These are phyloP conservation scores for Puccinia brachypodii DNA, from an alignment of 1,284 basidiomycete species.

Conservation along the genomic window DNA sequence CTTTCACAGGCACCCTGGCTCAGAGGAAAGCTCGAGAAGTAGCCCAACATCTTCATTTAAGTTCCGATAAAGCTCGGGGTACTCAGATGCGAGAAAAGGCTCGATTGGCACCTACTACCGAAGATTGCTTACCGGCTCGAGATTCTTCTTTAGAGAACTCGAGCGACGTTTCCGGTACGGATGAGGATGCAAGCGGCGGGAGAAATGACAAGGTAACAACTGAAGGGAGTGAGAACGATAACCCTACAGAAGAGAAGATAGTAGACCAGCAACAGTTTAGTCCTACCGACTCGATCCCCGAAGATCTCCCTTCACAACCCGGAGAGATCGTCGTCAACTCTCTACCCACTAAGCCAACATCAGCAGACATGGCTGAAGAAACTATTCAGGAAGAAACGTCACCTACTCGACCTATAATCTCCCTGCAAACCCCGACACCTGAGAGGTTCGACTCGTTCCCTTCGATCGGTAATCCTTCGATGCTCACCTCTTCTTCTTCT, in stretches of 20 bases:
- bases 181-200: not conserved
- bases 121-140: not conserved
- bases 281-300: too few species aligned
- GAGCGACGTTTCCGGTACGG: not conserved
- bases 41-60: slow-evolving; percentile 25
- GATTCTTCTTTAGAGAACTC: not conserved
- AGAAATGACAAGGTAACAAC: too few species aligned
- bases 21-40: slow-evolving; percentile 25
- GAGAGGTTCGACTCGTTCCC: slow-evolving; percentile 29
- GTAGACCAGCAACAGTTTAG: too few species aligned
- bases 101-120: not conserved
- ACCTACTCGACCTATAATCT: slow-evolving; percentile 1
- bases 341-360: not conserved
- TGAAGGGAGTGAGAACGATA: too few species aligned
- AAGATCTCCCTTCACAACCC: too few species aligned
- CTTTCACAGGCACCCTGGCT: slow-evolving; percentile 5
- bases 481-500: too few species aligned
- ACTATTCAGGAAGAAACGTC: not conserved
- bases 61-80: slow-evolving; percentile 13
- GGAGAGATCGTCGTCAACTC: not conserved
- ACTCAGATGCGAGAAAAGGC: not conserved
- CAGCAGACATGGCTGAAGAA: not conserved
- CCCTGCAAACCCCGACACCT: slow-evolving; percentile 1
- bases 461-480: not conserved
- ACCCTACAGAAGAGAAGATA: not conserved